Evolutionary conservation across 805 yeast species (phyloP).

Genomic region (Candida arabinofermentans): DNA sequence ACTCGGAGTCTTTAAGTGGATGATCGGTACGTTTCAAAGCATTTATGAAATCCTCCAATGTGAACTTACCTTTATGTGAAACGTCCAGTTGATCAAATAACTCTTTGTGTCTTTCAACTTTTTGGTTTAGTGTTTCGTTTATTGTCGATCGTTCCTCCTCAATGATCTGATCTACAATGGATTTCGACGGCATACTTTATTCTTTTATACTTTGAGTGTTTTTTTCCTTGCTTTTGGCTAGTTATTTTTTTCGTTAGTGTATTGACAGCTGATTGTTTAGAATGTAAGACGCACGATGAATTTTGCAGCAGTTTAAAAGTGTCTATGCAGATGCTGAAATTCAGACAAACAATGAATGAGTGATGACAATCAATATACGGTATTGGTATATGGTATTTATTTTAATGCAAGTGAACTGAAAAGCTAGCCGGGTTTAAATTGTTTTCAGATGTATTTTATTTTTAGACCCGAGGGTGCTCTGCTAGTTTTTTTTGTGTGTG

Average conservation of each 20-base stretch:
- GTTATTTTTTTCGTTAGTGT: no score
- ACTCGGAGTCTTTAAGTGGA: constrained; percentile 60
- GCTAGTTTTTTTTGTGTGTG: background rate
- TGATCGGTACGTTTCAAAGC: constrained; percentile 50
- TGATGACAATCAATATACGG: no score
- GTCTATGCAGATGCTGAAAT: no score
- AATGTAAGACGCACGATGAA: no score
- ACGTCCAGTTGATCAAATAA: constrained; percentile 44
- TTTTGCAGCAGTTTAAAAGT: no score
- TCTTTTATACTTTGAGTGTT: background rate
- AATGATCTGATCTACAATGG: background rate
- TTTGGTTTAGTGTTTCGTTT: constrained; percentile 18
- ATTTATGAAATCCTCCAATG: constrained; percentile 42
- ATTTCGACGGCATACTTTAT: background rate
- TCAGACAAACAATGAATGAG: no score
- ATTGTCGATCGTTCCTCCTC: background rate
- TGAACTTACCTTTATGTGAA: constrained; percentile 43
- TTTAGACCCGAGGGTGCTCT: background rate
- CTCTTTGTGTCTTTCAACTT: constrained; percentile 32
- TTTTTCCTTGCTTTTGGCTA: background rate
- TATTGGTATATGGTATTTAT: no score
- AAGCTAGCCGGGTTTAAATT: no score
- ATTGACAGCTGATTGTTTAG: no score
- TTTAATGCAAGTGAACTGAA: no score
- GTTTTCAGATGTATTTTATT: no score